These are phyloP conservation scores for Lachancea quebecensis DNA, from an alignment of 805 yeast genomes.

Conservation along the genomic window DNA sequence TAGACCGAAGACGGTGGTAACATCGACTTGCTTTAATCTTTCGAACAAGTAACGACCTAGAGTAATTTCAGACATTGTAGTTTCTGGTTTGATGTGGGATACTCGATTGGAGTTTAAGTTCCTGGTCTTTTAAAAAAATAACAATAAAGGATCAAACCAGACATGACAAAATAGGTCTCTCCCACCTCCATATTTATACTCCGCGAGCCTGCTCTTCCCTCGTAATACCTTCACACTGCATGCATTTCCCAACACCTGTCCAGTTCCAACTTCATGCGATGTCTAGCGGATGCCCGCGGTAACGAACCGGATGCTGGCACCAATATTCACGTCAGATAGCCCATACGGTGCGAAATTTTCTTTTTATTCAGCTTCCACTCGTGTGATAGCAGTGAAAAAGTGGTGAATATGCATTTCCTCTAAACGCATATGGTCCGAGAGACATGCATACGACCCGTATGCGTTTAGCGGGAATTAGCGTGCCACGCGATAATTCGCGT, in stretches of 20 bases:
- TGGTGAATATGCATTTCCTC: too few relatives aligned
- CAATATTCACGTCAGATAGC: neutral
- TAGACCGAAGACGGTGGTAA: constrained; percentile 67
- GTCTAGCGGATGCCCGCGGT: neutral
- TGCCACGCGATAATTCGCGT: too few relatives aligned
- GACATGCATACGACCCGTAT: too few relatives aligned
- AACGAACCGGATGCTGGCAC: neutral
- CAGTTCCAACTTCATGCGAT: neutral
- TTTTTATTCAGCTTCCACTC: neutral
- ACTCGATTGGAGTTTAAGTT: neutral
- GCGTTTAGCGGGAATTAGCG: too few relatives aligned
- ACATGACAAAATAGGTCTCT: neutral
- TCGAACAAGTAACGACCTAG: constrained; percentile 75
- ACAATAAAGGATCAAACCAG: neutral
- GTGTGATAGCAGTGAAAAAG: neutral
- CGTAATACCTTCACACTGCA: neutral
- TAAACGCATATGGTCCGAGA: too few relatives aligned
- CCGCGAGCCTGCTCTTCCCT: neutral
- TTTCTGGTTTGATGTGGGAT: neutral
- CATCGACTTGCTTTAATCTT: constrained; percentile 65
- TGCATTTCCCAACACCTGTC: neutral
- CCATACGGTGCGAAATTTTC: neutral
- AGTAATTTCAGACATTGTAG: constrained; percentile 42
- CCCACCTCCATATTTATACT: constrained; percentile 1
- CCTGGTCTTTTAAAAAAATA: neutral